phyloP scores from a whole-genome alignment of 2,329 filamentous ascomycete genomes.

The Monilinia aucupariae region DNA sequence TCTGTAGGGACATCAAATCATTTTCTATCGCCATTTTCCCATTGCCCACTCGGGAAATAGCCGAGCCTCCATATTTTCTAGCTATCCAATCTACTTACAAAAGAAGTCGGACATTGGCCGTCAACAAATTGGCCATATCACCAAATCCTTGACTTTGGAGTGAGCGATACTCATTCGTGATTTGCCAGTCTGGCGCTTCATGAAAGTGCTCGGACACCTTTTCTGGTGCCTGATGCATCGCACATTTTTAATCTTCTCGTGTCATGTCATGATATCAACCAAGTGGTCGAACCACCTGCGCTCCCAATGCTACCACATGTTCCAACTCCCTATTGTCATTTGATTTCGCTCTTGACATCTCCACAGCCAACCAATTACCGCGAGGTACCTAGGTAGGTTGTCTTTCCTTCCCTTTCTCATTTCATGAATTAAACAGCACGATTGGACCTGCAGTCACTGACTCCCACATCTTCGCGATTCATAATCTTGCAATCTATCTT shows the following conservation, averaged over 20 bases:
- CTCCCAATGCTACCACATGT: background rate
- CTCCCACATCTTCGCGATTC: background rate
- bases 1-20: background rate
- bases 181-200: background rate
- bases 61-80: background rate
- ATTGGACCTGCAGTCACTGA: background rate
- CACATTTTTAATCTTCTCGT: background rate
- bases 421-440: background rate
- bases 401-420: background rate
- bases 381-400: too few relatives aligned
- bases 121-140: background rate
- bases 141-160: background rate
- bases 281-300: background rate
- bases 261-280: background rate
- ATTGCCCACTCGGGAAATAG: background rate
- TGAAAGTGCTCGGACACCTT: background rate
- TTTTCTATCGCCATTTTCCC: background rate
- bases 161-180: background rate
- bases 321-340: background rate
- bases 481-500: background rate
- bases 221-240: background rate
- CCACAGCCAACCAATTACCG: background rate
- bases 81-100: background rate
- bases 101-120: background rate
- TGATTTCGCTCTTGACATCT: background rate